Base-by-base conservation (phyloP, 495 filamentous ascomycete genomes). In the Tuber brumale region DNA sequence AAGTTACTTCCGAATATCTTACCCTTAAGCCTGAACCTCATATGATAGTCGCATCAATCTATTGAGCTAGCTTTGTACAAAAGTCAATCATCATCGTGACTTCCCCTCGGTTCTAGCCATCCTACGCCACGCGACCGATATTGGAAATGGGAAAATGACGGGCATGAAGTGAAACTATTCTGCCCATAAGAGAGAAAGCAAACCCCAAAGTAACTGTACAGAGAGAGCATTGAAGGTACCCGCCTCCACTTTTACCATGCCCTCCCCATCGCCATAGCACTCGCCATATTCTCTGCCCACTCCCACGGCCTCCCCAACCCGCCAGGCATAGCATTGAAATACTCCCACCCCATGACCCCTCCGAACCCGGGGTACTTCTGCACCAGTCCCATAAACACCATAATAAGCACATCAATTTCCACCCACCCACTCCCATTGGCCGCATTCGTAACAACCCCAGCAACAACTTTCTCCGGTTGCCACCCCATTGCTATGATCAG, bases 331-430 rank as follows among this genome's bases (percentile, higher is more conserved):
- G 88, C 86, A 84, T 94, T 94, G 82, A 91, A 95, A 79, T 93
- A 96, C 82, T 95, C 93, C 93, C 93, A 96, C 4, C 93, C 92
- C 90, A 92, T 92, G 0, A 94, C 89, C 2, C 93, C 92, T 12
- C 93, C 93, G 82, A 95, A 94, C 42, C 85, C 85, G 4, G 88
- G 87, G 74, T 88, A 92, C 75, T 84, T 84, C 51, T 86, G 82
- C 51, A 89, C 79, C 79, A 90, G 76, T 12, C 77, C 75, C 1
- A 87, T 83, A 61, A 90, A 83, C 5, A 85, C 82, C 39, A 81
- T 80, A 48, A 85, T 85, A 27, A 88, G 79, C 31, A 85, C 85
- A 61, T 88, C 88, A 18, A 79, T 84, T 16, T 85, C 83, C 44
- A 91, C 87, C 79, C 86, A 91, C 2, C 90, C 90, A 61, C 85